Conservation (phyloP, 139 green algal species). For the Closterium sp. region DNA sequence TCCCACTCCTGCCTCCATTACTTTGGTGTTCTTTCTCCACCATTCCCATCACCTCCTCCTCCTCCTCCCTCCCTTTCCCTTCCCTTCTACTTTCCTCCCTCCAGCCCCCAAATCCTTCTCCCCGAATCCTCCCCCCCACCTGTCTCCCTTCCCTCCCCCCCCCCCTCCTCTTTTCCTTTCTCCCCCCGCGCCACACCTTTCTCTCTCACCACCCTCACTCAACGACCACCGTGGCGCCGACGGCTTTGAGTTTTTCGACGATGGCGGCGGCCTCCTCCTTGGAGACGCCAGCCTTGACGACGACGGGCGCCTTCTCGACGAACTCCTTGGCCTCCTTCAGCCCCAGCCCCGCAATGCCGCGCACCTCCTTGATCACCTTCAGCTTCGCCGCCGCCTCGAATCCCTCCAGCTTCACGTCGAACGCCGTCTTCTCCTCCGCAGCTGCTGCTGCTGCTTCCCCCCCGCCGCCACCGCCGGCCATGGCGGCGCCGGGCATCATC, state of each 20-base stretch:
- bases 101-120: no score
- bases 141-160: background rate
- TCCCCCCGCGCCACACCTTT: no score
- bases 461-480: slow-evolving; percentile 1
- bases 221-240: slow-evolving; percentile 52
- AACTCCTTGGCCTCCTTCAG: slow-evolving; percentile 99
- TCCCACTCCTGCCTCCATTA: no score
- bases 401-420: slow-evolving; percentile 89
- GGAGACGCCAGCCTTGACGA: slow-evolving; percentile 79
- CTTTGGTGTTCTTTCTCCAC: no score
- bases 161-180: background rate
- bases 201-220: slow-evolving; percentile 12
- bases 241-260: slow-evolving; percentile 84
- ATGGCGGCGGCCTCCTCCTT: slow-evolving; percentile 96
- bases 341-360: slow-evolving; percentile 84
- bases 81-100: background rate
- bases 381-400: slow-evolving; percentile 92
- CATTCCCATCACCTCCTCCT: background rate
- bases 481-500: slow-evolving; percentile 12
- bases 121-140: no score
- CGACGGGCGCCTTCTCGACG: slow-evolving; percentile 89
- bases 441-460: slow-evolving; percentile 48
- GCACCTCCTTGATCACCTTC: slow-evolving; percentile 99
- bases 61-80: background rate
- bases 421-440: slow-evolving; percentile 78